A percentile compares a stretch with the other conserved stretches of the same genome.
Conservation (phyloP, 2,329 filamentous ascomycete genomes). For the Dothideomycetes sp. region DNA sequence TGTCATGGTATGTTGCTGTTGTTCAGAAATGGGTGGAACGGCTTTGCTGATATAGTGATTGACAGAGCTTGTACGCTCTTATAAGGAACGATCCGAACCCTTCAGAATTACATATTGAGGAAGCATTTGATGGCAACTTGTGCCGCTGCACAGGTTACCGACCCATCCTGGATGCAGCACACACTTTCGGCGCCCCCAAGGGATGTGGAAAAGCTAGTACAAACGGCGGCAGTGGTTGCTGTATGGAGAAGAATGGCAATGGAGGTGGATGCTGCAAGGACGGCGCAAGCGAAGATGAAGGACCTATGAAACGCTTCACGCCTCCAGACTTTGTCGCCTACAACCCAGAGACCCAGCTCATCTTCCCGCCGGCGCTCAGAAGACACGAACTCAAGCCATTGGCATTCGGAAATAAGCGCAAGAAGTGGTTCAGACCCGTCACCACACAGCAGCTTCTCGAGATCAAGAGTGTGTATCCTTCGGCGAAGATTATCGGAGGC, state of each 20-base stretch:
- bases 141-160: slow-evolving; percentile 94
- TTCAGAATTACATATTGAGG: slow-evolving; percentile 74
- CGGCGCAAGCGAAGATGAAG: slow-evolving; percentile 26
- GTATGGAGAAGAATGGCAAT: slow-evolving; percentile 46
- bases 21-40: too few species aligned
- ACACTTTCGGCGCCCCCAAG: slow-evolving; percentile 62
- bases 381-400: slow-evolving; percentile 75
- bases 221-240: slow-evolving; percentile 58
- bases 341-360: slow-evolving; percentile 84
- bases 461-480: slow-evolving; percentile 76
- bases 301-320: slow-evolving; percentile 55
- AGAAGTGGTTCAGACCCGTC: slow-evolving; percentile 85
- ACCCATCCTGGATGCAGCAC: slow-evolving; percentile 86
- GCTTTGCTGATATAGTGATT: not conserved
- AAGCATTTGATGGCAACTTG: slow-evolving; percentile 93
- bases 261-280: slow-evolving; percentile 20
- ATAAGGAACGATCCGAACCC: slow-evolving; percentile 74
- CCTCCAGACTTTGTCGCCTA: slow-evolving; percentile 91
- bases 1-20: slow-evolving; percentile 55
- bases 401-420: slow-evolving; percentile 86
- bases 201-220: slow-evolving; percentile 44
- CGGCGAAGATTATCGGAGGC: slow-evolving; percentile 88
- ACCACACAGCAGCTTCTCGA: slow-evolving; percentile 79
- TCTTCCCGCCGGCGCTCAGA: slow-evolving; percentile 77
- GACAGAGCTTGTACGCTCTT: slow-evolving; percentile 76